Conservation (phyloP, 805 yeast genomes). For the Candida schatavii region DNA sequence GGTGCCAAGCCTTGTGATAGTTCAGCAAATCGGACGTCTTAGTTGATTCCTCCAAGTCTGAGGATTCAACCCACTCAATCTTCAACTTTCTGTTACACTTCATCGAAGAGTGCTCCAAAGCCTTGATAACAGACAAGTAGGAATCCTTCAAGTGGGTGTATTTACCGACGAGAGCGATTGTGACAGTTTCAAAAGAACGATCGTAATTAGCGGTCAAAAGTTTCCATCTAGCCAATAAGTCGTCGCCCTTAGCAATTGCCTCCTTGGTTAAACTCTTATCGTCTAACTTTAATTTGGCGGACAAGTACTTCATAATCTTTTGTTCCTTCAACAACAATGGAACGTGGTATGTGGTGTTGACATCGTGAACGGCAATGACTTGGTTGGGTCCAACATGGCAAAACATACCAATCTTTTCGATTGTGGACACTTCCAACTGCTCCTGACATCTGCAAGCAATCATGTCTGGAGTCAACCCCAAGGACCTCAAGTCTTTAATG, state of each 20-base stretch:
- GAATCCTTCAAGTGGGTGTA: slow-evolving; percentile 95
- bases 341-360: slow-evolving; percentile 95
- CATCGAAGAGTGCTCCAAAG: slow-evolving; percentile 95
- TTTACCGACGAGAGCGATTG: slow-evolving; percentile 96
- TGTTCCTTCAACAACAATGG: slow-evolving; percentile 89
- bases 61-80: slow-evolving; percentile 94
- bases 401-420: slow-evolving; percentile 96
- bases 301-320: slow-evolving; percentile 70
- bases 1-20: slow-evolving; percentile 95
- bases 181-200: slow-evolving; percentile 78
- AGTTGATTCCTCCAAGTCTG: slow-evolving; percentile 77
- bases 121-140: slow-evolving; percentile 89
- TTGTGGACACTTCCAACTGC: slow-evolving; percentile 76
- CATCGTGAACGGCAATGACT: slow-evolving; percentile 95
- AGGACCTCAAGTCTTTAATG: slow-evolving; percentile 89
- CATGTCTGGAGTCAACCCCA: slow-evolving; percentile 94
- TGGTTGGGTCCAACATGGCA: slow-evolving; percentile 99
- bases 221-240: slow-evolving; percentile 75
- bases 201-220: slow-evolving; percentile 77
- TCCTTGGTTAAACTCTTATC: slow-evolving; percentile 37
- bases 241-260: slow-evolving; percentile 62
- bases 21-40: slow-evolving; percentile 63
- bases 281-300: slow-evolving; percentile 62
- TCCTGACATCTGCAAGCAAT: slow-evolving; percentile 96
- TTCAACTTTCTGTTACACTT: slow-evolving; percentile 78